Conservation (phyloP, 1,139 yeast species). For the Magnusiomyces starmeri region DNA sequence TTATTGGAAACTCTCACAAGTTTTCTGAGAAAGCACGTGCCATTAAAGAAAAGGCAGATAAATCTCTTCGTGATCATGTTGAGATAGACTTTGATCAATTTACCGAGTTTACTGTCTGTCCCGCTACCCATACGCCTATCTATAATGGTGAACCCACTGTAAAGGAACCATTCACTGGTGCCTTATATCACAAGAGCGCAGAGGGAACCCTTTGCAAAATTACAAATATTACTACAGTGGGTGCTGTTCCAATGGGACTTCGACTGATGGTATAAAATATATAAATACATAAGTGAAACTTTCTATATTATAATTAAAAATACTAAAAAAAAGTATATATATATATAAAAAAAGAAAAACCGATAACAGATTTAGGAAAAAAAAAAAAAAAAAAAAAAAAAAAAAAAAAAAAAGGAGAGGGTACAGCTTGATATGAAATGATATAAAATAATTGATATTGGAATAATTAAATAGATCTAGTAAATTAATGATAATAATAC, state of each 20-base stretch:
- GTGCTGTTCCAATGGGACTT: slow-evolving; percentile 94
- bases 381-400: neutral
- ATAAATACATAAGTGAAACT: neutral
- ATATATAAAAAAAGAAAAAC: neutral
- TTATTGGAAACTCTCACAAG: slow-evolving; percentile 42
- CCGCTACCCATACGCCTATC: slow-evolving; percentile 80
- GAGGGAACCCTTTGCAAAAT: slow-evolving; percentile 75
- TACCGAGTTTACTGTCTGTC: slow-evolving; percentile 87
- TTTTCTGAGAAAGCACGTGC: slow-evolving; percentile 86
- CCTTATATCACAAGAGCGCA: slow-evolving; percentile 69
- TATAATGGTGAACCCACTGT: slow-evolving; percentile 66
- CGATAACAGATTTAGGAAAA: neutral
- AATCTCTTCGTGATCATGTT: slow-evolving; percentile 74
- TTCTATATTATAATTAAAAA: neutral
- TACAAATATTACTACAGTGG: slow-evolving; percentile 71
- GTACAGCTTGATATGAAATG: too few species aligned
- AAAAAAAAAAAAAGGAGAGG: neutral
- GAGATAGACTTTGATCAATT: slow-evolving; percentile 89
- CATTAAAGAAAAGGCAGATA: slow-evolving; percentile 71
- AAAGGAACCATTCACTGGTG: slow-evolving; percentile 84
- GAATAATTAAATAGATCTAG: too few species aligned
- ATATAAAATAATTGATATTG: too few species aligned
- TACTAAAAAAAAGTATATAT: neutral
- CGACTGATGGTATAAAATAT: slow-evolving; percentile 34
- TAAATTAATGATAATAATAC: too few species aligned